Percentiles rank a stretch among this genome's conserved stretches.
These are phyloP conservation scores for Xylariaceae sp. DNA, from an alignment of 2,329 filamentous ascomycete species.

Conservation along the genomic window DNA sequence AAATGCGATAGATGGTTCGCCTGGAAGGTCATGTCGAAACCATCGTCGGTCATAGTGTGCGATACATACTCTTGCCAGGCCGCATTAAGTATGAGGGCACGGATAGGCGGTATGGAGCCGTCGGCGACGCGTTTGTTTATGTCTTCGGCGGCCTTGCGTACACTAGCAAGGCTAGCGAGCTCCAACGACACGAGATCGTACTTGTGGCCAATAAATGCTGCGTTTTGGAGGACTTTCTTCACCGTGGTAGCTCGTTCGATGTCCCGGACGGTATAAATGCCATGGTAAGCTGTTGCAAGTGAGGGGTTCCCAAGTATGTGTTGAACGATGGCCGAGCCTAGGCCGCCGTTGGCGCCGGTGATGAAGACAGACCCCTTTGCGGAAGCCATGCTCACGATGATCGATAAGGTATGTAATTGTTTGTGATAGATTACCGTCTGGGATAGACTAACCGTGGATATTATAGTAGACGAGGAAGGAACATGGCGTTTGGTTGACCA, in stretches of 20 bases:
- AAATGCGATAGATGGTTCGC: conserved; percentile 35
- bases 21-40: conserved; percentile 34
- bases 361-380: conserved; percentile 20
- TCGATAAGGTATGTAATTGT: too few relatives aligned
- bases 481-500: neutral
- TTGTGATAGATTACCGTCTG: too few relatives aligned
- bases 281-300: conserved; percentile 12
- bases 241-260: conserved; percentile 6
- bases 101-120: conserved; percentile 29
- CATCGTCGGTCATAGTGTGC: conserved; percentile 33
- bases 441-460: neutral
- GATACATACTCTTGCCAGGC: conserved; percentile 25
- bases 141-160: conserved; percentile 17
- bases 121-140: conserved; percentile 22
- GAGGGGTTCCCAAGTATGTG: conserved; percentile 11
- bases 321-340: conserved; percentile 18
- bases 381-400: conserved; percentile 7
- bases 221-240: conserved; percentile 7
- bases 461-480: neutral
- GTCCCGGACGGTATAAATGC: conserved; percentile 21
- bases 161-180: conserved; percentile 17
- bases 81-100: conserved; percentile 25
- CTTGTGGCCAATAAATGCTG: conserved; percentile 5
- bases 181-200: conserved; percentile 19
- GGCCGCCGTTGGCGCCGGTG: conserved; percentile 25